Evolutionary conservation across 2,329 filamentous ascomycete genomes (phyloP).

Genomic region (Dactylonectria estremocensis): DNA sequence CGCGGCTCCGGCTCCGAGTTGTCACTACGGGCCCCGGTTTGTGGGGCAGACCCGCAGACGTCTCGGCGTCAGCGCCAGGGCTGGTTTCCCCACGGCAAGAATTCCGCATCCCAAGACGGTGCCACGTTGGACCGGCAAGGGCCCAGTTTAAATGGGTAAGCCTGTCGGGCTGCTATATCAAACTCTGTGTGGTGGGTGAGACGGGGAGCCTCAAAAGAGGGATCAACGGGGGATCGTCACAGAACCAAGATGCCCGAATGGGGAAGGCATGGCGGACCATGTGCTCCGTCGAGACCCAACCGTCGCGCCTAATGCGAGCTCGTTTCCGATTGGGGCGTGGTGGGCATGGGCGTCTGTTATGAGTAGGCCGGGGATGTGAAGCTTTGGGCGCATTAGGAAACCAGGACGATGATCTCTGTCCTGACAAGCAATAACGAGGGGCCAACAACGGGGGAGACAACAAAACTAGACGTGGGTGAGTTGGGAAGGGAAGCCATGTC

Average conservation of each 20-base stretch:
- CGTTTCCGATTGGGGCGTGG: conserved; percentile 7
- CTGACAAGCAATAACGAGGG: neutral
- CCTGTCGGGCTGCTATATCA: neutral
- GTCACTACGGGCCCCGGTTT: neutral
- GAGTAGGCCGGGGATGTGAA: conserved; percentile 12
- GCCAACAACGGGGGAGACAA: conserved; percentile 17
- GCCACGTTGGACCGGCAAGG: neutral
- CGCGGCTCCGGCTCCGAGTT: conserved; percentile 12
- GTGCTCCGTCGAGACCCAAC: neutral
- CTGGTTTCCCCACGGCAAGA: neutral
- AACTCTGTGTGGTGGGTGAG: neutral
- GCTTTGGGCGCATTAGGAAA: conserved; percentile 26
- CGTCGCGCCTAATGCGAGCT: conserved; percentile 5
- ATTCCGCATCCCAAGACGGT: neutral
- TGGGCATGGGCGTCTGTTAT: conserved; percentile 1
- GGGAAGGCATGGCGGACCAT: neutral
- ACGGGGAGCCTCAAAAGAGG: neutral
- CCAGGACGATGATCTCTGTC: conserved; percentile 15
- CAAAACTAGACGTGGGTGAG: conserved; percentile 7
- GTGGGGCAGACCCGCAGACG: neutral
- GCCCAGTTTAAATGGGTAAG: neutral
- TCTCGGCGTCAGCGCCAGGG: conserved; percentile 3
- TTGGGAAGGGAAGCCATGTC: conserved; percentile 21
- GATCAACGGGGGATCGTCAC: neutral
- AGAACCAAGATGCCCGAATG: neutral